phyloP scores from a whole-genome alignment of 2,329 filamentous ascomycete genomes.

The Trichoderma oligosporum region DNA sequence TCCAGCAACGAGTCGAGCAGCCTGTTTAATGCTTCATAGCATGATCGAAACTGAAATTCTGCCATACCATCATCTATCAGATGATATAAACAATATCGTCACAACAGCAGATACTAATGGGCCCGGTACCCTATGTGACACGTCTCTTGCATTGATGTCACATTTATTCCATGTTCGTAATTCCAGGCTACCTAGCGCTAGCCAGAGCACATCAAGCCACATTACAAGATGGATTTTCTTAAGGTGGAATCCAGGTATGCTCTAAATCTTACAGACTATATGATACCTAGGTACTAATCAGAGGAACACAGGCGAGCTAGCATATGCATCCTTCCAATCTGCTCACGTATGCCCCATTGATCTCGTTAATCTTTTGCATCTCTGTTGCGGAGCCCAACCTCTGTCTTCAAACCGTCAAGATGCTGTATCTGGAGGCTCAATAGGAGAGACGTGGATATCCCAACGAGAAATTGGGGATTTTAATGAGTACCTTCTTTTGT shows the following conservation, averaged over 20 bases:
- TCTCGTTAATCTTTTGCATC: conserved; percentile 64
- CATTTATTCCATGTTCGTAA: conserved; percentile 64
- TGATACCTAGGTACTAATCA: background rate
- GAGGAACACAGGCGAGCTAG: conserved; percentile 53
- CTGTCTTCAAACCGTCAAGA: conserved; percentile 32
- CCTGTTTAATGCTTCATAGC: conserved; percentile 67
- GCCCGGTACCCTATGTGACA: conserved; percentile 73
- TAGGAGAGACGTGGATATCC: conserved; percentile 47
- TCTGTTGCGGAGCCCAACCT: conserved; percentile 56
- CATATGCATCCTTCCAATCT: conserved; percentile 62
- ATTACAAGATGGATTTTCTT: conserved; percentile 78
- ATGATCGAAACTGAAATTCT: conserved; percentile 66
- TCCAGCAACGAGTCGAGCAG: conserved; percentile 67
- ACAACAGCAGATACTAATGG: conserved; percentile 77
- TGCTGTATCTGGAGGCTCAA: conserved; percentile 43
- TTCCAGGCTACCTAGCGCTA: conserved; percentile 64
- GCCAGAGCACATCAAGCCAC: conserved; percentile 63
- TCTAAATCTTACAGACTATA: background rate
- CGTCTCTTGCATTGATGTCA: conserved; percentile 69
- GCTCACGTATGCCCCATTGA: conserved; percentile 62
- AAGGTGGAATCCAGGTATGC: conserved; percentile 75
- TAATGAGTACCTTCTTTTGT: conserved; percentile 53
- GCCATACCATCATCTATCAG: conserved; percentile 61
- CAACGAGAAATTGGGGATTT: conserved; percentile 43
- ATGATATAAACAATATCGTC: conserved; percentile 69